A percentile compares a stretch with the other conserved stretches of the same genome.
Evolutionary conservation across 257 asterid species (phyloP).

Genomic region (Rehmannia glutinosa): DNA sequence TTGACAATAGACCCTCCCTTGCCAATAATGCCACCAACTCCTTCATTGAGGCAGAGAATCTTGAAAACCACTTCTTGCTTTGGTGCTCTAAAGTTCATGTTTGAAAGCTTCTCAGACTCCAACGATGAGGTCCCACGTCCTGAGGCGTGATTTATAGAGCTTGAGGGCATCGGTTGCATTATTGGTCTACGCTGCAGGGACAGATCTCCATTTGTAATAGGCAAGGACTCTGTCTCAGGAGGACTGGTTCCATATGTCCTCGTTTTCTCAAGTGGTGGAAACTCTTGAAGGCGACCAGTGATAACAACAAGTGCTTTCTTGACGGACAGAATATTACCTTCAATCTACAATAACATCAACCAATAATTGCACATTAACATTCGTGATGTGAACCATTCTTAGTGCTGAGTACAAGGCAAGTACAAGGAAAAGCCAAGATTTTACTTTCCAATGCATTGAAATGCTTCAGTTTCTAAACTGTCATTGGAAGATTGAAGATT

Average conservation of each 20-base stretch:
- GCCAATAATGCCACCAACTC: conserved; percentile 65
- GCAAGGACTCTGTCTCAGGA: conserved; percentile 27
- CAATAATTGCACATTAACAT: not conserved
- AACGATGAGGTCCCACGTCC: conserved; percentile 1
- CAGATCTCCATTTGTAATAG: conserved; percentile 29
- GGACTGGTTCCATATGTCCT: conserved; percentile 26
- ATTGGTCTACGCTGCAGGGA: conserved; percentile 36
- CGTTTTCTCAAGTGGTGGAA: conserved; percentile 35
- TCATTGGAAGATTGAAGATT: too few species aligned
- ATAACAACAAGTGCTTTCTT: conserved; percentile 69
- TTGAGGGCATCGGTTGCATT: conserved; percentile 33
- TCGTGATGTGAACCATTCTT: too few species aligned
- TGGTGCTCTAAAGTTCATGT: conserved; percentile 25
- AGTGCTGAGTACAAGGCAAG: too few species aligned
- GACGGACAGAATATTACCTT: conserved; percentile 51
- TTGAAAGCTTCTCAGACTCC: conserved; percentile 30
- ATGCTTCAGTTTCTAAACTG: too few species aligned
- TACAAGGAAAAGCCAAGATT: too few species aligned
- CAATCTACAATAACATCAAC: conserved; percentile 39
- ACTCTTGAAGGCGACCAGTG: conserved; percentile 62
- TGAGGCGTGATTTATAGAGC: conserved; percentile 22
- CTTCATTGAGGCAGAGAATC: conserved; percentile 57
- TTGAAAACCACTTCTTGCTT: conserved; percentile 50
- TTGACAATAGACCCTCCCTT: conserved; percentile 63
- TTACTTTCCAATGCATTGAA: too few species aligned